These are phyloP conservation scores for Globisporangium polare DNA, from an alignment of 352 stramenopile species.

Conservation along the genomic window DNA sequence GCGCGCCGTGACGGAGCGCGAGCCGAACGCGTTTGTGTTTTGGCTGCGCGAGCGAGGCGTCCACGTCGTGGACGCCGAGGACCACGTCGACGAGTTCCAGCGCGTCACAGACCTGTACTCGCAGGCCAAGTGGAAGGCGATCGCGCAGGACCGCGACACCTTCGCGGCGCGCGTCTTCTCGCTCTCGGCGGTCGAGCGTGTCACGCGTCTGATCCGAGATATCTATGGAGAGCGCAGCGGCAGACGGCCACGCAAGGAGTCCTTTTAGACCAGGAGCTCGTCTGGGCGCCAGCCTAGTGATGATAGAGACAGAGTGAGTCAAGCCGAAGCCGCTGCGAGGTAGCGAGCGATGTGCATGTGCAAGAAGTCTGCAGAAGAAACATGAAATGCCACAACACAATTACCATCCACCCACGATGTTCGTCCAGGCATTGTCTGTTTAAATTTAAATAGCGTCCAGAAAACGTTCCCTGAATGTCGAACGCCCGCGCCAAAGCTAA, in stretches of 20 bases:
- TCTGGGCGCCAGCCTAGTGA: background rate
- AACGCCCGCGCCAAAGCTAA: background rate
- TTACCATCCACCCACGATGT: background rate
- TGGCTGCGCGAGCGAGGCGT: slow-evolving; percentile 55
- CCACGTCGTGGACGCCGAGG: slow-evolving; percentile 19
- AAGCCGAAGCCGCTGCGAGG: background rate
- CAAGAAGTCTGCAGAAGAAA: background rate
- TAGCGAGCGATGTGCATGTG: background rate
- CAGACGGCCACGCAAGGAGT: slow-evolving; percentile 40
- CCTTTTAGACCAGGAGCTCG: slow-evolving; percentile 25
- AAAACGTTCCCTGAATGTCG: background rate
- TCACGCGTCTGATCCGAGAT: slow-evolving; percentile 53
- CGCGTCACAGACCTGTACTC: slow-evolving; percentile 28
- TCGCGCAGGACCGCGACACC: slow-evolving; percentile 32
- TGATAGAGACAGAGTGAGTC: background rate
- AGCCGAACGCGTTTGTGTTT: slow-evolving; percentile 75
- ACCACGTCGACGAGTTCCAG: slow-evolving; percentile 52
- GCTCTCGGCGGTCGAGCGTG: slow-evolving; percentile 50
- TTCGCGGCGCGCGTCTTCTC: slow-evolving; percentile 41
- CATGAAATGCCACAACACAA: background rate
- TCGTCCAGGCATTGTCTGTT: background rate
- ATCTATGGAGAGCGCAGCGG: slow-evolving; percentile 59
- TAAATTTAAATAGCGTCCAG: background rate
- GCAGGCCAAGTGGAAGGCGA: slow-evolving; percentile 38
- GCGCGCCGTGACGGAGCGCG: slow-evolving; percentile 53